Conservation (phyloP, 1,284 basidiomycete genomes). For the Cryptococcus sp. region DNA sequence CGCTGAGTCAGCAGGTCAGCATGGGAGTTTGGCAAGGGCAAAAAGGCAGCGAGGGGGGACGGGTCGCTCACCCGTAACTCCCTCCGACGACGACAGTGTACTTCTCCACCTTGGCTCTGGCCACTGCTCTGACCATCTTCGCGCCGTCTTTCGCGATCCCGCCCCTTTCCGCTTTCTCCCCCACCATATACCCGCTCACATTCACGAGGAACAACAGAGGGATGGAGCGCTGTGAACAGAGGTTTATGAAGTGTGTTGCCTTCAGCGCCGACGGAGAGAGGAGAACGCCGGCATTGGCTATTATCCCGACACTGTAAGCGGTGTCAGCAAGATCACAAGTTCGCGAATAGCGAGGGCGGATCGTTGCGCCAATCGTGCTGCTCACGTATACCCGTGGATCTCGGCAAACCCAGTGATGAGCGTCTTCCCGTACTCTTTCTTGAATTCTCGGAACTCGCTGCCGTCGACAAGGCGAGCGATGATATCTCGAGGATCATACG, state of each 20-base stretch:
- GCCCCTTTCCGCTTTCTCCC: constrained; percentile 88
- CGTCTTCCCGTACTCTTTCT: constrained; percentile 88
- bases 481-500: constrained; percentile 91
- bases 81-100: constrained; percentile 93
- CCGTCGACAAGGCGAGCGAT: constrained; percentile 90
- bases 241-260: constrained; percentile 91
- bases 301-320: constrained; percentile 70
- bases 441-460: constrained; percentile 90
- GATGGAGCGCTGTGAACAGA: constrained; percentile 87
- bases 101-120: constrained; percentile 91
- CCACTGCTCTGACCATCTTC: constrained; percentile 96
- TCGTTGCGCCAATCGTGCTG: background rate
- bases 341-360: background rate
- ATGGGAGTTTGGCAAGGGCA: background rate
- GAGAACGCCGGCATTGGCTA: constrained; percentile 91
- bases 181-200: constrained; percentile 90
- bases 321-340: background rate
- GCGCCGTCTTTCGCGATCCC: constrained; percentile 97
- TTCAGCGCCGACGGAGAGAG: constrained; percentile 92
- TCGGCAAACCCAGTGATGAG: constrained; percentile 91
- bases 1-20: constrained; percentile 46
- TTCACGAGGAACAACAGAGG: constrained; percentile 93
- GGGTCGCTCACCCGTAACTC: constrained; percentile 66
- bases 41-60: background rate
- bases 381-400: constrained; percentile 71